Percentiles rank a stretch among this genome's conserved stretches.
phyloP scores from a whole-genome alignment of 805 yeast genomes.

The Candida caryicola region DNA sequence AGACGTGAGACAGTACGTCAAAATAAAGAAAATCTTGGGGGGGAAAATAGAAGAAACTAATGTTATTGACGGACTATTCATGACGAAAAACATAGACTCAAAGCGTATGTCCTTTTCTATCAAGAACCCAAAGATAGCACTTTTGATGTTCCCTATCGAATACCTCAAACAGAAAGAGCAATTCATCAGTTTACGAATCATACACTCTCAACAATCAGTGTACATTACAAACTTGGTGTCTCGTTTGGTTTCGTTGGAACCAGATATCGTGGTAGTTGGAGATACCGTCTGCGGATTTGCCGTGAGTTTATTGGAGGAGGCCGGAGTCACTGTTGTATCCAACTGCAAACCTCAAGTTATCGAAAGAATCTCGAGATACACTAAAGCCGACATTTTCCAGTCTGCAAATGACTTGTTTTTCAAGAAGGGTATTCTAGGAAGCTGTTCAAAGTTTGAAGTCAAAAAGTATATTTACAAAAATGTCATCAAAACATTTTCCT shows the following conservation, averaged over 20 bases:
- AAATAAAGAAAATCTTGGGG: constrained; percentile 81
- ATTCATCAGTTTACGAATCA: constrained; percentile 77
- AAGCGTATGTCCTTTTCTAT: constrained; percentile 71
- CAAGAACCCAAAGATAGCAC: constrained; percentile 67
- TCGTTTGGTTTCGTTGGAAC: constrained; percentile 70
- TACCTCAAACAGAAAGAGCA: constrained; percentile 74
- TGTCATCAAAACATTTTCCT: constrained; percentile 67
- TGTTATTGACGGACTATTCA: constrained; percentile 74
- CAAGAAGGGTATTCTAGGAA: constrained; percentile 59
- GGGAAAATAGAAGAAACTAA: constrained; percentile 55
- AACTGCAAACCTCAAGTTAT: constrained; percentile 80
- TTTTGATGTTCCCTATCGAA: constrained; percentile 87
- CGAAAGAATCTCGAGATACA: constrained; percentile 70
- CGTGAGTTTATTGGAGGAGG: constrained; percentile 61
- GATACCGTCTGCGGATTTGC: constrained; percentile 84
- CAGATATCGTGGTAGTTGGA: constrained; percentile 76
- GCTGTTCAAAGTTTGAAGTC: constrained; percentile 70
- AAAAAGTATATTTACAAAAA: constrained; percentile 58
- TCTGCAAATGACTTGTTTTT: constrained; percentile 83
- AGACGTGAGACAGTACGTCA: constrained; percentile 85
- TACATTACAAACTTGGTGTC: constrained; percentile 78
- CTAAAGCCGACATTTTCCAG: constrained; percentile 80
- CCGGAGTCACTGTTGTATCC: constrained; percentile 77
- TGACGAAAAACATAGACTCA: constrained; percentile 78
- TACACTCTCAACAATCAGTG: constrained; percentile 83